phyloP scores from a whole-genome alignment of 208 protist genomes.

The Angomonas ambiguus region DNA sequence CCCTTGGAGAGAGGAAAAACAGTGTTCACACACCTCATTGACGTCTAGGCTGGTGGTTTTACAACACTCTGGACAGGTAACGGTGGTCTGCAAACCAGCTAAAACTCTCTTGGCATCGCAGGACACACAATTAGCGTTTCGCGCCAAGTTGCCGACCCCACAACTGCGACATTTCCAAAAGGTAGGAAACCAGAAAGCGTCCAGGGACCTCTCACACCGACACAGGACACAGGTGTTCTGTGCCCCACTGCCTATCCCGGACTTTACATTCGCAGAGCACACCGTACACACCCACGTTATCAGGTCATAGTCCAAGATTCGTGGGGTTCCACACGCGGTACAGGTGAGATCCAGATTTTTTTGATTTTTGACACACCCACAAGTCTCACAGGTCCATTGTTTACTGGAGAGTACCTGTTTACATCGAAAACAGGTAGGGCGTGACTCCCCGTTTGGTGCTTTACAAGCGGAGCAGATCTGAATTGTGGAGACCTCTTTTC shows the following conservation, averaged over 20 bases:
- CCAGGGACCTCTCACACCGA: conserved; percentile 17
- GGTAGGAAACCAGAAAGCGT: conserved; percentile 38
- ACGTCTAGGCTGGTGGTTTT: conserved; percentile 39
- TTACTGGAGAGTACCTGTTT: conserved; percentile 37
- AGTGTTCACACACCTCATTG: conserved; percentile 54
- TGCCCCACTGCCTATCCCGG: conserved; percentile 51
- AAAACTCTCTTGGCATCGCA: conserved; percentile 49
- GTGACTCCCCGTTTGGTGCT: conserved; percentile 38
- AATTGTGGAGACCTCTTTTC: not conserved
- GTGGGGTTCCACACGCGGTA: conserved; percentile 29
- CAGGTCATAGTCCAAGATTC: conserved; percentile 37
- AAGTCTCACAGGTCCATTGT: conserved; percentile 49
- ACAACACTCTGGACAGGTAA: conserved; percentile 59
- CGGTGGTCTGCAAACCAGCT: conserved; percentile 22
- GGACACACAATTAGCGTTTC: conserved; percentile 30
- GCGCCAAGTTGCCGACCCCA: conserved; percentile 35
- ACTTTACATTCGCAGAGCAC: conserved; percentile 56
- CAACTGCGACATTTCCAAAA: conserved; percentile 61
- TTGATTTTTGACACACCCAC: conserved; percentile 21
- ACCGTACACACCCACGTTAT: conserved; percentile 77
- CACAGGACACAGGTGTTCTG: conserved; percentile 54
- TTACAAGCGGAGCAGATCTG: conserved; percentile 46
- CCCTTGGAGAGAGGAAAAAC: conserved; percentile 31
- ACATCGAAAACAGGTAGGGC: conserved; percentile 66
- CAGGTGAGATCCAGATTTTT: conserved; percentile 34